Percentiles rank a stretch among this genome's conserved stretches.
phyloP scores from a whole-genome alignment of 2,329 filamentous ascomycete genomes.

The Rhynchosporium agropyri region DNA sequence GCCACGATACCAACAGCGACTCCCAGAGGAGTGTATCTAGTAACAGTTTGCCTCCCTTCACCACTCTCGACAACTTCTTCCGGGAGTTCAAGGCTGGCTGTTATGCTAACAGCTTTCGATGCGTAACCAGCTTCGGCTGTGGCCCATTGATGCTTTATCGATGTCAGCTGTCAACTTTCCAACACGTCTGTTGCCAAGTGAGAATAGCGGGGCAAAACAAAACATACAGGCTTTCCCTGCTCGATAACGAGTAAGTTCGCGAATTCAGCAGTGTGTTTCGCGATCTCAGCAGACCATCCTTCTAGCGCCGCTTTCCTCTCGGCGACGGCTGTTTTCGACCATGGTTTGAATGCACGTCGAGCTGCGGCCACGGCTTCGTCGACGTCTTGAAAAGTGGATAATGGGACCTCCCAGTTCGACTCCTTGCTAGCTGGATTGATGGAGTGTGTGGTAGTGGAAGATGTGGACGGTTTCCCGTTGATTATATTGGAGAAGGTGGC shows the following conservation, averaged over 20 bases:
- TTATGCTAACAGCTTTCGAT: background rate
- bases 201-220: background rate
- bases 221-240: conserved; percentile 52
- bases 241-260: conserved; percentile 51
- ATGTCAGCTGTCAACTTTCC: background rate
- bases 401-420: conserved; percentile 43
- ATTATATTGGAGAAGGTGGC: conserved; percentile 6
- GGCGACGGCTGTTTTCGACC: conserved; percentile 49
- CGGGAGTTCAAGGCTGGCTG: conserved; percentile 3
- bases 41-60: conserved; percentile 44
- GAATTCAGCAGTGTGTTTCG: conserved; percentile 46
- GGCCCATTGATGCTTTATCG: background rate
- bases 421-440: conserved; percentile 33
- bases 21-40: conserved; percentile 52
- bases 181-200: background rate
- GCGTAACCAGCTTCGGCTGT: background rate
- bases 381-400: conserved; percentile 38
- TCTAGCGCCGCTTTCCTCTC: conserved; percentile 49
- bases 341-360: conserved; percentile 50
- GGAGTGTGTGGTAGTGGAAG: conserved; percentile 24
- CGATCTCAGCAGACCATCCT: conserved; percentile 23
- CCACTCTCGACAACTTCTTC: conserved; percentile 29
- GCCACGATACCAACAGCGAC: conserved; percentile 59
- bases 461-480: background rate
- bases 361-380: conserved; percentile 42